Conservation (phyloP, 169 alveolate genomes). For the Theileria parva region DNA sequence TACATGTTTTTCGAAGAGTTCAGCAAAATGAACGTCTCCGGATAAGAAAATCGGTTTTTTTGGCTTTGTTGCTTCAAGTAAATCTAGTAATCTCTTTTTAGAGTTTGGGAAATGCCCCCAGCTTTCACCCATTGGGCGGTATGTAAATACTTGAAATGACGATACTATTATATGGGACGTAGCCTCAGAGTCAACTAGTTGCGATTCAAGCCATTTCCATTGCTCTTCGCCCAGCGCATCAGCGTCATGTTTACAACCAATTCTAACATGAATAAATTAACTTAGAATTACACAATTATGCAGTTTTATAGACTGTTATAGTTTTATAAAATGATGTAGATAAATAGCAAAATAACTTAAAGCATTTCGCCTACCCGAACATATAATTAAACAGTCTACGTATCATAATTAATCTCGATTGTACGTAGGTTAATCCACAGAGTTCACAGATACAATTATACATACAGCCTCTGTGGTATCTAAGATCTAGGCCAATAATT, state of each 20-base stretch:
- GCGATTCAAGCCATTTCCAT: constrained; percentile 88
- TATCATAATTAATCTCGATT: constrained; percentile 19
- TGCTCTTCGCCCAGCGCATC: constrained; percentile 87
- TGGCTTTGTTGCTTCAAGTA: constrained; percentile 76
- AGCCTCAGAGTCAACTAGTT: constrained; percentile 82
- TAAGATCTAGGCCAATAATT: constrained; percentile 75
- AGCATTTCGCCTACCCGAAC: constrained; percentile 55
- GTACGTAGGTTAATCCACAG: constrained; percentile 30
- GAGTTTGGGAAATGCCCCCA: constrained; percentile 84
- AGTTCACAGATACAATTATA: constrained; percentile 67
- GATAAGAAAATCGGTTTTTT: constrained; percentile 77
- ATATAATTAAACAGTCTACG: constrained; percentile 49
- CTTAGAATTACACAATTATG: too few relatives aligned
- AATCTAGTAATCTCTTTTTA: constrained; percentile 65
- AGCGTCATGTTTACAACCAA: constrained; percentile 75
- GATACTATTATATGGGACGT: constrained; percentile 83
- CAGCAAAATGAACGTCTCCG: constrained; percentile 83
- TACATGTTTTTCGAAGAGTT: constrained; percentile 66
- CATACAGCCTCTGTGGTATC: constrained; percentile 78
- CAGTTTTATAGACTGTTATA: neutral
- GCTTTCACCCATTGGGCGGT: constrained; percentile 70
- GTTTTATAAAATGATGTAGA: too few relatives aligned
- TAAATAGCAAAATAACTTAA: neutral
- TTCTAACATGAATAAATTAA: constrained; percentile 1
- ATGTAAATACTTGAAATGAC: constrained; percentile 79